These are phyloP conservation scores for Spiromastix sp. DNA, from an alignment of 2,329 filamentous ascomycete species.

Conservation along the genomic window DNA sequence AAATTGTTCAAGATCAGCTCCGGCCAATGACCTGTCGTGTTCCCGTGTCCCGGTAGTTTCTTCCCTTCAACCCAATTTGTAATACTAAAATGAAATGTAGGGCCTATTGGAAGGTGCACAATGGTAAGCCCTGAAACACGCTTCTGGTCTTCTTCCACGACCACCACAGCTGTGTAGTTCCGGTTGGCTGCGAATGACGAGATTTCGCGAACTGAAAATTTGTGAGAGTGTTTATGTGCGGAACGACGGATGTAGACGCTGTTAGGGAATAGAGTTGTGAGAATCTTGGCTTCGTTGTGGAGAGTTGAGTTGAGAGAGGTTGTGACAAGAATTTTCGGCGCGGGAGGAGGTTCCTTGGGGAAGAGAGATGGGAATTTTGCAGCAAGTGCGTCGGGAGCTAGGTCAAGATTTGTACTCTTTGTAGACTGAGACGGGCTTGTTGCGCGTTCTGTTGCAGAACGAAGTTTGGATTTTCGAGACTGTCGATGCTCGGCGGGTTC, in stretches of 20 bases:
- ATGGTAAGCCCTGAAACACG: constrained; percentile 71
- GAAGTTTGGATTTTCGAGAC: constrained; percentile 23
- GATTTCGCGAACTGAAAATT: constrained; percentile 88
- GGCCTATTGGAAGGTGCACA: constrained; percentile 71
- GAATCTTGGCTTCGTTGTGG: constrained; percentile 68
- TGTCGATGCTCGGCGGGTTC: constrained; percentile 32
- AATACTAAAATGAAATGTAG: constrained; percentile 87
- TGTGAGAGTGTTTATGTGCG: constrained; percentile 72
- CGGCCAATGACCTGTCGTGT: constrained; percentile 79
- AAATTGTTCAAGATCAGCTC: constrained; percentile 92
- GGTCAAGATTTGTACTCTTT: constrained; percentile 47
- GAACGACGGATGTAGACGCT: constrained; percentile 73
- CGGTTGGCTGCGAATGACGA: constrained; percentile 72
- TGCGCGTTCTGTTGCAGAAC: constrained; percentile 38
- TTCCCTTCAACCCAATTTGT: constrained; percentile 84
- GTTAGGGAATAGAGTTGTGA: constrained; percentile 75
- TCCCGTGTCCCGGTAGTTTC: constrained; percentile 80
- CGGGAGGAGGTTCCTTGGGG: constrained; percentile 39
- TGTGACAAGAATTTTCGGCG: constrained; percentile 83
- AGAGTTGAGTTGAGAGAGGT: constrained; percentile 82
- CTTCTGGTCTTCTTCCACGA: constrained; percentile 85
- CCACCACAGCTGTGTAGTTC: constrained; percentile 71
- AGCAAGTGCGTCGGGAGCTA: constrained; percentile 50
- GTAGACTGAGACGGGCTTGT: constrained; percentile 46
- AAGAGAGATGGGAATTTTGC: constrained; percentile 53